Conservation (phyloP, 345 rosid species). For the Physaria fendleri region DNA sequence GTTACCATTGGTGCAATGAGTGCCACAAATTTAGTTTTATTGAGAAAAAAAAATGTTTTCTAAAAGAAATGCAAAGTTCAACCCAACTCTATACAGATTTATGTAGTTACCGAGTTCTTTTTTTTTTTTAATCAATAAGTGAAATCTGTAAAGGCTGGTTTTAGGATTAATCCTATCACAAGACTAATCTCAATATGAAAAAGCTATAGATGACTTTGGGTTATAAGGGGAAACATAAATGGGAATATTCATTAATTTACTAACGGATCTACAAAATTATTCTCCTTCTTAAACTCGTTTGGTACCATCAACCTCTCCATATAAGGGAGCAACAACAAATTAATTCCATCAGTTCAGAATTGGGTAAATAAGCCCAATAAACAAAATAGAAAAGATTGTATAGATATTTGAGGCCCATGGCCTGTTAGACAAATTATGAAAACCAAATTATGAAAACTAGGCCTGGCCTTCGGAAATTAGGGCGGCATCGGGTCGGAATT, state of each 20-base stretch:
- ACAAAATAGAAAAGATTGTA: no score
- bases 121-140: background rate
- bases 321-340: no score
- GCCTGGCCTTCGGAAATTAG: no score
- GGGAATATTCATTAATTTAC: slow-evolving; percentile 7
- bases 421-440: no score
- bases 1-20: slow-evolving; percentile 17
- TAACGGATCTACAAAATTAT: slow-evolving; percentile 18
- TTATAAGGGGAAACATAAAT: slow-evolving; percentile 1
- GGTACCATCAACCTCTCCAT: slow-evolving; percentile 29
- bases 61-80: slow-evolving; percentile 10
- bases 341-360: no score
- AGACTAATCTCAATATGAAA: slow-evolving; percentile 1
- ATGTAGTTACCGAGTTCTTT: background rate
- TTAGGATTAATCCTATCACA: slow-evolving; percentile 10
- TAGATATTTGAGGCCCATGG: no score
- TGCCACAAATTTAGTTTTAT: slow-evolving; percentile 4
- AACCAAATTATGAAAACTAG: no score
- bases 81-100: slow-evolving; percentile 14
- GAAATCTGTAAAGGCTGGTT: slow-evolving; percentile 14
- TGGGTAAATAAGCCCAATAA: no score
- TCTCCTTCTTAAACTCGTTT: slow-evolving; percentile 21
- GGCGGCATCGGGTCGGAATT: no score
- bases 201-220: no score
- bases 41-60: background rate